Base-by-base conservation (phyloP, 2,329 filamentous ascomycete species). In the Ophiocordyceps robertsii region DNA sequence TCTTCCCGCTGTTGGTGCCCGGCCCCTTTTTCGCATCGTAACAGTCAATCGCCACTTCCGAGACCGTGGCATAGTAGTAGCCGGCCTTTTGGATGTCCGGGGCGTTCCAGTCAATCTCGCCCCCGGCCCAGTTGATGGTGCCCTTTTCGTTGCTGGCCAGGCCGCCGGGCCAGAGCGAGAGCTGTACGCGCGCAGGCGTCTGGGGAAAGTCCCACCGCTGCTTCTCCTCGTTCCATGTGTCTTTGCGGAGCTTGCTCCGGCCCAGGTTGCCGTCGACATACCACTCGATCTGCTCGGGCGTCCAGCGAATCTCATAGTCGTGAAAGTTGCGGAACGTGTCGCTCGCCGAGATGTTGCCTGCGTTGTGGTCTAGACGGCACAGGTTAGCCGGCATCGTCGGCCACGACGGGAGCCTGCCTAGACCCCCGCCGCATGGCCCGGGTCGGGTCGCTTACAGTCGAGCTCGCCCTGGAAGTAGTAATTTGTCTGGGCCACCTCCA, bases 151-250 rank as follows among this genome's bases (percentile, higher is more conserved):
- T 95, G 56, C 72, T 73, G 10, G 77, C 65, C 38, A 84, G 75
- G 58, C 92, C 92, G 55, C 86, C 92, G 35, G 92, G 92, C 92
- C 92, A 98, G 56, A 98, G 79, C 14, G 92, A 96, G 40, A 98
- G 73, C 69, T 95, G 87, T 41, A 98, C 76, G 52, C 90, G 85
- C 14, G 89, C 67, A 4, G 92, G 92, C 0, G 89, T 93, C 67
- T 96, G 92, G 7, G 92, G 92, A 69, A 76, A 98, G 54, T 83
- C 70, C 73, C 81, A 98, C 62, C 80, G 80, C 63, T 89, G 82
- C 44, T 78, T 66, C 7, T 86, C 93, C 12, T 70, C 66, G 66
- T 98, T 95, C 79, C 82, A 96, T 12, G 92, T 96, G 32, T 87
- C 77, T 14, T 73, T 70, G 58, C 82, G 80, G 59, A 88, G 72